Conservation (phyloP, 2,329 filamentous ascomycete genomes). For the Pseudogymnoascus verrucosus region DNA sequence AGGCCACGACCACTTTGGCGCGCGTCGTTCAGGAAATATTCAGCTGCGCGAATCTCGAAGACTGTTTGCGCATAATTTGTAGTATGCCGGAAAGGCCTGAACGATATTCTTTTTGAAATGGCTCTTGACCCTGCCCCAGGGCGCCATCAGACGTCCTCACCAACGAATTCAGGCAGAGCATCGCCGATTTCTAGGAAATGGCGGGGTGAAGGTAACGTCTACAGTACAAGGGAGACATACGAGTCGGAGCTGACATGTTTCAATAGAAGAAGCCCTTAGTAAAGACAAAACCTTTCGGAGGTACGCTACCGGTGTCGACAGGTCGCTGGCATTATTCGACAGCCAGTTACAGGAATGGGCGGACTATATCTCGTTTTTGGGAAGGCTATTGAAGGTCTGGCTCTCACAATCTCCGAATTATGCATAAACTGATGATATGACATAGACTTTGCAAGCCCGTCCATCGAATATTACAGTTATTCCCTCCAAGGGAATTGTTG, state of each 20-base stretch:
- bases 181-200: conserved; percentile 69
- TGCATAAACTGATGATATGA: conserved; percentile 21
- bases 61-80: neutral
- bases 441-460: conserved; percentile 78
- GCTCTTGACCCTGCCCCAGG: conserved; percentile 52
- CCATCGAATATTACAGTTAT: conserved; percentile 64
- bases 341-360: conserved; percentile 96
- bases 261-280: conserved; percentile 43
- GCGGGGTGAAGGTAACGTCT: conserved; percentile 59
- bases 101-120: conserved; percentile 37
- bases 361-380: conserved; percentile 96
- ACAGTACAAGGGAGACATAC: neutral
- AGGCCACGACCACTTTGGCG: conserved; percentile 4
- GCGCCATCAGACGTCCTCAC: conserved; percentile 54
- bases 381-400: conserved; percentile 74
- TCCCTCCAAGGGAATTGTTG: conserved; percentile 73
- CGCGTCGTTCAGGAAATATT: neutral
- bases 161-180: conserved; percentile 74
- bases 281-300: conserved; percentile 70
- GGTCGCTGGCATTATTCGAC: conserved; percentile 83
- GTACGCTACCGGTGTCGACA: conserved; percentile 82
- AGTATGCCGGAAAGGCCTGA: neutral
- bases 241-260: neutral
- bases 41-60: neutral
- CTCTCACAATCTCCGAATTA: conserved; percentile 9